Evolutionary conservation across 2,329 filamentous ascomycete genomes (phyloP), one percentile per base, ranked within the genome.

Genomic region (Pseudocercospora fijiensis): DNA sequence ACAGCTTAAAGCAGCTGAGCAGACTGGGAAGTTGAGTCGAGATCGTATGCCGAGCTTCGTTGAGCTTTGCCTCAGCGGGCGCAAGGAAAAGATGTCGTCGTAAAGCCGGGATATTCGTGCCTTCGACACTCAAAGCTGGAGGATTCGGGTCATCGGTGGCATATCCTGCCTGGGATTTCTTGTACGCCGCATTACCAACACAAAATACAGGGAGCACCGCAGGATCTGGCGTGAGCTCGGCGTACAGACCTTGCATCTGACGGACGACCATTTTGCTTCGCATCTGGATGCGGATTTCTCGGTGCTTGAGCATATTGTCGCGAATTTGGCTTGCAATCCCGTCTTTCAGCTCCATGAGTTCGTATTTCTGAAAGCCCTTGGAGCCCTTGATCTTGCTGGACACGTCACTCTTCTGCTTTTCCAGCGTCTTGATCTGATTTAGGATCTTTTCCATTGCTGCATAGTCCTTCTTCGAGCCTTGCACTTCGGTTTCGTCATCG

Each of bases 141-240:
- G 41, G 33, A 2, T 65, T 51, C 1, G 51, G 22, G 1, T 45
- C 11, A 1, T 37, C 22, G n/a, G 16, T 45, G 7, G 20, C n/a
- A 41, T 66, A 64, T 1, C 69, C 69, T 1, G 58, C 57, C 18
- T 59, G 61, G 30, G 69, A 62, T 51, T 45, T 59, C 24, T 62
- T 64, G 61, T 71, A 71, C 1, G 20, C 61, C 11, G 49, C 43
- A 57, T 69, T 71, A 5, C 57, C 55, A 18, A 71, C 62, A 8
- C 30, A 53, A 30, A 67, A 65, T 18, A 63, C 63, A 0, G 60
- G 11, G 1, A 70, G 56, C 2, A 60, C 41, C 9, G 20, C 16
- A 8, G 37, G 26, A 20, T 66, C 60, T 11, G 20, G 20, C 0
- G 66, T 69, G 1, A 67, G 20, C 4, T 61, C 49, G 1, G 6